Conservation (phyloP, 2,329 filamentous ascomycete genomes). For the Blastomyces gilchristii region DNA sequence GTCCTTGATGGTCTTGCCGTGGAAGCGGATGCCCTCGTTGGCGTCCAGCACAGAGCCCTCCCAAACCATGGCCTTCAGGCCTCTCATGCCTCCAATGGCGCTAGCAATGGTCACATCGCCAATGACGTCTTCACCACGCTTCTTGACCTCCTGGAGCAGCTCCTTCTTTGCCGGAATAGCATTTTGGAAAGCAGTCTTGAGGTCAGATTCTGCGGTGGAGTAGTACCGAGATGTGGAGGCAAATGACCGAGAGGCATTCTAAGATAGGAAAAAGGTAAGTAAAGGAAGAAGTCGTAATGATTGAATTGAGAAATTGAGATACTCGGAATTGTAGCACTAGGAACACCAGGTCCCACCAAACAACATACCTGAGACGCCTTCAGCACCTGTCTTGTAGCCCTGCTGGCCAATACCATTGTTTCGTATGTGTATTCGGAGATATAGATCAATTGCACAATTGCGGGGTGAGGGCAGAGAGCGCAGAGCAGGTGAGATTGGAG, state of each 20-base stretch:
- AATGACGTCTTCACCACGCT: slow-evolving; percentile 67
- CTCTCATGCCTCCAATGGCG: slow-evolving; percentile 92
- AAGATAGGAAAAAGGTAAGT: background rate
- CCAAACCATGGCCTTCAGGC: slow-evolving; percentile 97
- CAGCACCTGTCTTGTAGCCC: slow-evolving; percentile 31
- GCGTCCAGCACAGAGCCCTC: slow-evolving; percentile 95
- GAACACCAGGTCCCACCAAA: background rate
- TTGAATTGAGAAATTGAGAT: background rate
- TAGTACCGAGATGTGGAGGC: slow-evolving; percentile 23
- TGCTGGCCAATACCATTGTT: slow-evolving; percentile 27
- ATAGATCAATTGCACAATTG: background rate
- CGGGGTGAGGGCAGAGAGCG: background rate
- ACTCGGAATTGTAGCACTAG: background rate
- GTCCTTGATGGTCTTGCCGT: slow-evolving; percentile 95
- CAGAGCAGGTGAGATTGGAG: background rate
- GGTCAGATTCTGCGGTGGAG: slow-evolving; percentile 68
- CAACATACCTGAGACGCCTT: slow-evolving; percentile 29
- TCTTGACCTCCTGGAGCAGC: slow-evolving; percentile 87
- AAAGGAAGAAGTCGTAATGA: slow-evolving; percentile 8
- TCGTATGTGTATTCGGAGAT: background rate
- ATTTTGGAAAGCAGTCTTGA: slow-evolving; percentile 76
- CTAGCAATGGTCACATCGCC: slow-evolving; percentile 92
- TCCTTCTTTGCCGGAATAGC: slow-evolving; percentile 88
- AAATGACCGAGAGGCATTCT: slow-evolving; percentile 16
- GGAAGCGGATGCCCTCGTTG: slow-evolving; percentile 95